These are phyloP conservation scores for Trametes elegans DNA, from an alignment of 768 basidiomycete species.

Conservation along the genomic window DNA sequence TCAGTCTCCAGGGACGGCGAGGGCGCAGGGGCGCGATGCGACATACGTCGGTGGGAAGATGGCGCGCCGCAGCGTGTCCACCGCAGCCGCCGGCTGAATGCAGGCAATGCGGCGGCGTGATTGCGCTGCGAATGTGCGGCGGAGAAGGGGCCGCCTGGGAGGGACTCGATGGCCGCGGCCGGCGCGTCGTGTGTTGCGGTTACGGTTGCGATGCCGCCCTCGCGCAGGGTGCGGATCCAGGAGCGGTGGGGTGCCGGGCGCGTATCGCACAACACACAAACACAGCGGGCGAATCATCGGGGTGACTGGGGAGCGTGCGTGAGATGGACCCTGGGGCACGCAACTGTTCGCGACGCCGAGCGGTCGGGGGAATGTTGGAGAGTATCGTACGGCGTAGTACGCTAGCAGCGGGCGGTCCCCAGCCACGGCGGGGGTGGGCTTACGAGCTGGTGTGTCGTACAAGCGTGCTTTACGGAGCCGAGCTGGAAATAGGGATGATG, in stretches of 20 bases:
- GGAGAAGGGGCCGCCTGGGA: not conserved
- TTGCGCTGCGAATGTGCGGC: not conserved
- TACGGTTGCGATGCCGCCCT: not conserved
- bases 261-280: not conserved
- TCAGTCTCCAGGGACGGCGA: too few species aligned
- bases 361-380: not conserved
- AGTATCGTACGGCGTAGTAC: not conserved
- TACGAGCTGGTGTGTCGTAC: not conserved
- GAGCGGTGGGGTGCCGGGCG: not conserved
- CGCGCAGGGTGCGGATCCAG: not conserved
- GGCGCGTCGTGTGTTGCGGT: not conserved
- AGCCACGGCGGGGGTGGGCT: not conserved
- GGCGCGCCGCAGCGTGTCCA: not conserved
- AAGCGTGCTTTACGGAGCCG: constrained; percentile 13
- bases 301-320: not conserved
- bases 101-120: not conserved
- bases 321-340: not conserved
- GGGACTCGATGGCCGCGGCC: not conserved
- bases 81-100: not conserved
- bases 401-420: not conserved
- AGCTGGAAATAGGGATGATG: not conserved
- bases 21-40: not conserved
- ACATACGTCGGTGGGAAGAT: not conserved
- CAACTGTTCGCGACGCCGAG: constrained; percentile 1
- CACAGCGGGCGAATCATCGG: not conserved